Evolutionary conservation across 2,329 filamentous ascomycete species (phyloP), one percentile per base, ranked within the genome.

Genomic region (Cladosporium sphaerospermum): DNA sequence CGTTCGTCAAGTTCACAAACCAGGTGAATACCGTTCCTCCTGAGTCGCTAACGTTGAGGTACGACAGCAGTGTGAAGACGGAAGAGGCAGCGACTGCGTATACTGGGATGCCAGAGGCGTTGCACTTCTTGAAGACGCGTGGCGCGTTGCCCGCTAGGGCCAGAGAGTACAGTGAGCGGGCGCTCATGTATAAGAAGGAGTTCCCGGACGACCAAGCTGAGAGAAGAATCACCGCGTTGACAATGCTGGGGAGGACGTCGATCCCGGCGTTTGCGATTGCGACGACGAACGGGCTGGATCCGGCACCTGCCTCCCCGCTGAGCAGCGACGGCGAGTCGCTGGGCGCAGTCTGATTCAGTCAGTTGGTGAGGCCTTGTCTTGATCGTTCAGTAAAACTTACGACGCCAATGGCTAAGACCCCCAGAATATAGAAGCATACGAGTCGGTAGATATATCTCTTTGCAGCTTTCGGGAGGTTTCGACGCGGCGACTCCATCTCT

Each of bases 1-100:
- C 85, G 8, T 86, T 89, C 16, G 88, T 75, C 64, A 88, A 69
- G 54, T 80, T 85, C 36, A 88, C 79, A 58, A 90, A 82, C 86
- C 86, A 90, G 42, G 76, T 76, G 56, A 91, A 72, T 1, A 90
- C 88, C 76, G 84, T 79, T 40, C 85, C 77, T 18, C 78, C 81
- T 64, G 85, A 86, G 56, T 81, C 78, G 36, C 33, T 39, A 16
- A 49, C 45, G 18, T 69, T 69, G 47, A 75, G 59, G 56, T 74
- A 76, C 7, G 70, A 71, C 40, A 76, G 56, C 0, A 71, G 70
- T 4, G 54, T 47, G 36, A 56, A 58, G 2, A 50, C n/a, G 51
- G 46, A 54, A 0, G 83, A 73, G 40, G 78, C 71, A 69, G 13
- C 33, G 7, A 45, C 44, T 14, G 44, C 44, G 34, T 45, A 45